Conservation (phyloP, 495 filamentous ascomycete genomes). For the Penicillium arizonense region DNA sequence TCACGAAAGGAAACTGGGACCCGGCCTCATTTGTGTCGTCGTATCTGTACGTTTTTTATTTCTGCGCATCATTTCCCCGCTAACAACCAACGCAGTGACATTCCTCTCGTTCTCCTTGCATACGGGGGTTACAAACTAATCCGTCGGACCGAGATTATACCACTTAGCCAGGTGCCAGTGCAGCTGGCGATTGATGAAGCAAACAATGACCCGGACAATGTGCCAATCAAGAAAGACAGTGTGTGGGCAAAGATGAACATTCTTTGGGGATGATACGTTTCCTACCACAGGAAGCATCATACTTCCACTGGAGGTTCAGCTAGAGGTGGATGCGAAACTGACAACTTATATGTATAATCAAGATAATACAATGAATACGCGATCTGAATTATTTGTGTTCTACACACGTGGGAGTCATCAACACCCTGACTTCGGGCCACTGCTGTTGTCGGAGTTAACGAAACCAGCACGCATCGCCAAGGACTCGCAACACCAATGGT, state of each 20-base stretch:
- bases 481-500: too few relatives aligned
- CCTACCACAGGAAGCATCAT: not conserved
- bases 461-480: too few relatives aligned
- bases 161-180: constrained; percentile 30
- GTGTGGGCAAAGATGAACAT: constrained; percentile 28
- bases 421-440: too few relatives aligned
- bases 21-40: constrained; percentile 33
- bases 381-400: too few relatives aligned
- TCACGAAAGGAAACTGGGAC: constrained; percentile 40
- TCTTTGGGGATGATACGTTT: constrained; percentile 23
- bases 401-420: too few relatives aligned
- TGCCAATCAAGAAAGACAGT: constrained; percentile 22
- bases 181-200: constrained; percentile 31
- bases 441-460: too few relatives aligned
- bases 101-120: constrained; percentile 43
- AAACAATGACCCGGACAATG: constrained; percentile 30
- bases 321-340: too few relatives aligned
- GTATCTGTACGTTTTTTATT: constrained; percentile 29
- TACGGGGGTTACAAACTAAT: constrained; percentile 42
- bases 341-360: too few relatives aligned
- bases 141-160: constrained; percentile 34
- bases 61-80: not conserved
- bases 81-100: constrained; percentile 23
- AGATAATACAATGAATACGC: too few relatives aligned
- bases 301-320: too few relatives aligned